These are phyloP conservation scores for Golubevia pallescens DNA, from an alignment of 1,284 basidiomycete genomes.

Conservation along the genomic window DNA sequence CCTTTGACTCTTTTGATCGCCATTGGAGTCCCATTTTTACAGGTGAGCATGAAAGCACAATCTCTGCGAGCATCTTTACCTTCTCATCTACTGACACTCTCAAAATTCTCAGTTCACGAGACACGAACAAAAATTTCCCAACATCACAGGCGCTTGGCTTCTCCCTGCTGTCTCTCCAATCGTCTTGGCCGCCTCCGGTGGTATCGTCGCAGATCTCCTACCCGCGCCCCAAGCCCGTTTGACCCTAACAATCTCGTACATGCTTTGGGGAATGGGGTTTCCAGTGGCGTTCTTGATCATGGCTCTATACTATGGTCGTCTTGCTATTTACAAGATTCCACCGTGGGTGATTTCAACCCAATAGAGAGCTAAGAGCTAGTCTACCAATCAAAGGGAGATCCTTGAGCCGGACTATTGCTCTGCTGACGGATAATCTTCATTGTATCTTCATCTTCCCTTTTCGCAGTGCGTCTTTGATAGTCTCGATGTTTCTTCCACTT, in stretches of 20 bases:
- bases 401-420: no score
- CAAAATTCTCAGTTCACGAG: conserved; percentile 36
- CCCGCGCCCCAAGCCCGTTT: conserved; percentile 28
- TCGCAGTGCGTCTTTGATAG: conserved; percentile 33
- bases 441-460: background rate
- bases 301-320: conserved; percentile 30
- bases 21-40: conserved; percentile 40
- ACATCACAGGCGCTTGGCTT: conserved; percentile 44
- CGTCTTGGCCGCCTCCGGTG: conserved; percentile 36
- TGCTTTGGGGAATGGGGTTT: conserved; percentile 34
- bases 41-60: no score
- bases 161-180: conserved; percentile 44
- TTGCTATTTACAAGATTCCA: conserved; percentile 50
- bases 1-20: conserved; percentile 25
- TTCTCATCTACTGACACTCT: background rate
- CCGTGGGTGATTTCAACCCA: no score
- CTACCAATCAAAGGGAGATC: no score
- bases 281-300: conserved; percentile 27
- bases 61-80: no score
- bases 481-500: conserved; percentile 41
- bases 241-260: conserved; percentile 32
- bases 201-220: conserved; percentile 29
- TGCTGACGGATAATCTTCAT: no score
- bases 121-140: conserved; percentile 34
- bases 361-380: no score